Base-by-base conservation (phyloP, 1,284 basidiomycete genomes). In the Pseudozyma tsukubaensis region DNA sequence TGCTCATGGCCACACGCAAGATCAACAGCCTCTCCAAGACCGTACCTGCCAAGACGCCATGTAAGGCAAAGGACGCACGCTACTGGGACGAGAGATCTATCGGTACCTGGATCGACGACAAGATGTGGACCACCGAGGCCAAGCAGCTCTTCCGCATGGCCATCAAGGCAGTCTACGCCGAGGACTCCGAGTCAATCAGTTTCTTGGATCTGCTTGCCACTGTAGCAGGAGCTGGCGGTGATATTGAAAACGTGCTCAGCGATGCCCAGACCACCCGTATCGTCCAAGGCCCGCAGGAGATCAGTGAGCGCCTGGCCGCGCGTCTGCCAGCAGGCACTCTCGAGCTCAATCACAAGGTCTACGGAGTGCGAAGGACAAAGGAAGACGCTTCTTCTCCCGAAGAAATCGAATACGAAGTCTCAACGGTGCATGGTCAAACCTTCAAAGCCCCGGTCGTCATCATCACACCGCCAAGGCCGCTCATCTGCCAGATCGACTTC, bases 131-230 rank as follows among this genome's bases (percentile, higher is more conserved):
- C 1, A 54, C 32, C 8, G 68, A 72, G 42, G 72, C 54, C 40
- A 72, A 48, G 47, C 50, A 59, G 50, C 62, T 75, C 48, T 55
- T 75, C 32, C 43, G 57, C 11, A 61, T 75, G 67, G 72, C 72
- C 36, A 64, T 75, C 51, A 66, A 71, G 34, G 72, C 62, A 9
- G 72, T 75, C 29, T 75, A 75, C n/a, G 72, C 68, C 9, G 72
- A 75, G 39, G 64, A 67, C 18, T 50, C 66, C 14, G 63, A 70
- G 29, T 62, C 61, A 11, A 67, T 75, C 49, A 75, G 68, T 39
- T 63, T 75, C 37, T 43, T 72, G 45, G 72, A 75, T 39, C 59
- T 75, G 10, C 52, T 75, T 7, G 59, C 68, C 1, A 64, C 72
- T 29, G 65, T 75, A 4, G 34, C 62, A 3, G 62, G 72, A 29